phyloP scores from a whole-genome alignment of 768 basidiomycete genomes.

The Calvatia gigantea region DNA sequence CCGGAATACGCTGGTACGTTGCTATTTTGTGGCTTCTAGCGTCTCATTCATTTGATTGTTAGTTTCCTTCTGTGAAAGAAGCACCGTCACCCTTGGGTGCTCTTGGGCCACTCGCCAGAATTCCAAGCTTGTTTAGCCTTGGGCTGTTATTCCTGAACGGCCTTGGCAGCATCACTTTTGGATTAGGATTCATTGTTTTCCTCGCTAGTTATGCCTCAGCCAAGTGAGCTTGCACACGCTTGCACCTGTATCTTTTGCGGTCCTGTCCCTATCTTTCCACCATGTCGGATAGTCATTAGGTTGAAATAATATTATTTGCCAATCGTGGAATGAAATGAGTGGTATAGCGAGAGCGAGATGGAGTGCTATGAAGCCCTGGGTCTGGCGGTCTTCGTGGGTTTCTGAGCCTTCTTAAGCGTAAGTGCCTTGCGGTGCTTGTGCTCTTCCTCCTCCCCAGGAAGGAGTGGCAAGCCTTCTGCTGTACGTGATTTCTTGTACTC shows the following conservation, averaged over 20 bases:
- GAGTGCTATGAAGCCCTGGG: background rate
- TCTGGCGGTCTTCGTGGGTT: background rate
- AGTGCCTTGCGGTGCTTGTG: conserved; percentile 10
- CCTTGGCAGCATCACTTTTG: conserved; percentile 65
- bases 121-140: conserved; percentile 68
- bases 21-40: background rate
- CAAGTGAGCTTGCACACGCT: background rate
- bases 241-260: background rate
- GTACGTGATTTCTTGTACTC: conserved; percentile 46
- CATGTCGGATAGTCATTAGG: conserved; percentile 2
- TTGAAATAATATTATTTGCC: conserved; percentile 4
- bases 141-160: conserved; percentile 67
- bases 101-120: conserved; percentile 57
- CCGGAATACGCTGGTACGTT: conserved; percentile 63
- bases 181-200: conserved; percentile 61
- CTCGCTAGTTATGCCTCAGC: conserved; percentile 43
- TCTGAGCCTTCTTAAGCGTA: background rate
- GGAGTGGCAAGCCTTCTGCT: conserved; percentile 44
- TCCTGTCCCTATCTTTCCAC: background rate
- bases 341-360: no score
- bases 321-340: background rate
- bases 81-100: conserved; percentile 61
- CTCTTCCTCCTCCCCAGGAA: conserved; percentile 41
- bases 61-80: conserved; percentile 55
- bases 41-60: conserved; percentile 39